Conservation (phyloP, 345 rosid genomes). For the Boechera stricta region DNA sequence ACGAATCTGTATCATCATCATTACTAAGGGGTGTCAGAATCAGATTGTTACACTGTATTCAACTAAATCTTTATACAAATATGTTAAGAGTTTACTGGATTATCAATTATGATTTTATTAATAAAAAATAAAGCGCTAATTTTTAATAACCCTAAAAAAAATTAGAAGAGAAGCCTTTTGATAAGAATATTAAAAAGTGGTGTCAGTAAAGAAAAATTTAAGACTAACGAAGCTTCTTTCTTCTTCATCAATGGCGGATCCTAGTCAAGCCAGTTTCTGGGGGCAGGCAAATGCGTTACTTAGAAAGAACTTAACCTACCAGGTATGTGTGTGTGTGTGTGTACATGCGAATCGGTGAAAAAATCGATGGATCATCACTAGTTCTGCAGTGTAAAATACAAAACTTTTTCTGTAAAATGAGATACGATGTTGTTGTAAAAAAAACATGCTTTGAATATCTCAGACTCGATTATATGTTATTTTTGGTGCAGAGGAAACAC, state of each 20-base stretch:
- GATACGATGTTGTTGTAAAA: background rate
- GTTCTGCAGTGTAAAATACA: background rate
- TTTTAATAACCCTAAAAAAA: background rate
- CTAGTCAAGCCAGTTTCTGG: conserved; percentile 64
- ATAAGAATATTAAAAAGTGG: background rate
- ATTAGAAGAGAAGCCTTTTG: background rate
- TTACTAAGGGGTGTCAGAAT: conserved; percentile 1
- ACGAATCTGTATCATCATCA: background rate
- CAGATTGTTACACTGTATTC: conserved; percentile 26
- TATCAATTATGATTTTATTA: background rate
- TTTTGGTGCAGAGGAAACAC: conserved; percentile 67
- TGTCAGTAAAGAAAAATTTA: conserved; percentile 7
- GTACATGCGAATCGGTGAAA: background rate
- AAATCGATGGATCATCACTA: background rate
- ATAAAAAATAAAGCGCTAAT: background rate
- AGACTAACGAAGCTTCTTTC: conserved; percentile 20
- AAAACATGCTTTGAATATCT: conserved; percentile 1
- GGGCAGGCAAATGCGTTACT: conserved; percentile 82
- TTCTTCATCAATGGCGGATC: conserved; percentile 55
- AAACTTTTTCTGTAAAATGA: conserved; percentile 2
- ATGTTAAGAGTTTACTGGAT: background rate
- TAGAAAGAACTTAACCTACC: conserved; percentile 80
- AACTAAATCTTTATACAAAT: conserved; percentile 8
- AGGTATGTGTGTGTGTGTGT: conserved; percentile 51
- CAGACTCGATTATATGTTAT: conserved; percentile 1